Conservation (phyloP, 768 basidiomycete species). For the Trametes elegans region DNA sequence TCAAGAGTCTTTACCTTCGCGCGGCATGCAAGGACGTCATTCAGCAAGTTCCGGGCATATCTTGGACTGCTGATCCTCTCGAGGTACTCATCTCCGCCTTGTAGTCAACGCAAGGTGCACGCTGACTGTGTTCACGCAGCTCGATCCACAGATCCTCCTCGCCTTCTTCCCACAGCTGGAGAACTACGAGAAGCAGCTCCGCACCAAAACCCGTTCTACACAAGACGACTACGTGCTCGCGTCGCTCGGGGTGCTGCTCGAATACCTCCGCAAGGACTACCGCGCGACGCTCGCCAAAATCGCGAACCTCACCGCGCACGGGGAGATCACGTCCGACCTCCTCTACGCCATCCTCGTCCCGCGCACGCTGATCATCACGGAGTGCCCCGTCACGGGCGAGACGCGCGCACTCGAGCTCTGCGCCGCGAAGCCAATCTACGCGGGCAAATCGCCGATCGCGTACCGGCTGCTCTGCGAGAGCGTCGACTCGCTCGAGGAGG, state of each 20-base stretch:
- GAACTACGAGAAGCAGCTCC: constrained; percentile 43
- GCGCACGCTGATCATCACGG: constrained; percentile 47
- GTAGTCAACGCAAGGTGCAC: background rate
- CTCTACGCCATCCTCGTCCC: constrained; percentile 56
- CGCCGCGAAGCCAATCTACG: constrained; percentile 28
- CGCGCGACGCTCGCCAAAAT: constrained; percentile 47
- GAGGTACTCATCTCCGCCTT: constrained; percentile 35
- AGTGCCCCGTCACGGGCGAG: constrained; percentile 53
- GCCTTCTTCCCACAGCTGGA: constrained; percentile 49
- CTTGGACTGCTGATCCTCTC: constrained; percentile 57
- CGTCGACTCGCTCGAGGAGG: constrained; percentile 11
- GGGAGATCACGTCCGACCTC: constrained; percentile 57
- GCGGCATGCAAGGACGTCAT: constrained; percentile 60
- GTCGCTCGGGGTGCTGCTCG: constrained; percentile 33
- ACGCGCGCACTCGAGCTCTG: constrained; percentile 50
- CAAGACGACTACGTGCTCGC: constrained; percentile 43
- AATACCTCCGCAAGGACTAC: constrained; percentile 51
- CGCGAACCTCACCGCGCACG: constrained; percentile 47
- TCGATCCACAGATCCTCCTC: constrained; percentile 55
- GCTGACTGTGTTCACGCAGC: constrained; percentile 28
- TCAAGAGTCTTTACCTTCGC: constrained; percentile 59
- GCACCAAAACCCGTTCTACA: constrained; percentile 34
- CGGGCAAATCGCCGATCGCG: background rate
- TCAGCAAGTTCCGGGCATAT: constrained; percentile 52
- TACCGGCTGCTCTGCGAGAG: constrained; percentile 8